A percentile compares a stretch with the other conserved stretches of the same genome.
phyloP scores from a whole-genome alignment of 2,329 filamentous ascomycete genomes.

The Scedosporium apiospermum region DNA sequence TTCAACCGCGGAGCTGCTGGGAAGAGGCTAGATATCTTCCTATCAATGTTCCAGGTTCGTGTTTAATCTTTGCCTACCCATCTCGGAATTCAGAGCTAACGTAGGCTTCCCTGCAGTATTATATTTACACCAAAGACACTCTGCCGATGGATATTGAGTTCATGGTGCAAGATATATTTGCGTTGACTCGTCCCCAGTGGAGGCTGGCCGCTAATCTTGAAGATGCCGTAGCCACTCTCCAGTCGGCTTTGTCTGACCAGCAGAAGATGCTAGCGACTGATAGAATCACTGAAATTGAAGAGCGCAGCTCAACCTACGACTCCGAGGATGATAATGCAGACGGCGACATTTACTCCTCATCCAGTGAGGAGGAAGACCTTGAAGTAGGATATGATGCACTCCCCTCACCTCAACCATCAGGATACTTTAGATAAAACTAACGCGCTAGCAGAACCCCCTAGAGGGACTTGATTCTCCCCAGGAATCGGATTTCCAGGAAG shows the following conservation, averaged over 20 bases:
- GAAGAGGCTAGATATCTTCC: slow-evolving; percentile 96
- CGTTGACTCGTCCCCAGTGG: slow-evolving; percentile 82
- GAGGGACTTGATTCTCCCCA: slow-evolving; percentile 37
- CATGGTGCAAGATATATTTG: slow-evolving; percentile 85
- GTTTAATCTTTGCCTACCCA: slow-evolving; percentile 10
- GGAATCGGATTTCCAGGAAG: slow-evolving; percentile 66
- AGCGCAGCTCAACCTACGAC: slow-evolving; percentile 57
- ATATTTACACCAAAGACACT: slow-evolving; percentile 80
- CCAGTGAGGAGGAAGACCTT: slow-evolving; percentile 40
- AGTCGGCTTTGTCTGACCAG: slow-evolving; percentile 80
- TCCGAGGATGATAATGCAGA: slow-evolving; percentile 66
- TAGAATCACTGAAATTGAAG: slow-evolving; percentile 61
- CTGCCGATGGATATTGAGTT: slow-evolving; percentile 97
- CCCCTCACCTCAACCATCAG: not conserved
- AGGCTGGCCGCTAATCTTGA: slow-evolving; percentile 72
- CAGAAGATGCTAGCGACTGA: slow-evolving; percentile 72
- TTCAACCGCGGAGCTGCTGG: slow-evolving; percentile 89
- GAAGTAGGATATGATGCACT: not conserved
- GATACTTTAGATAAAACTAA: not conserved
- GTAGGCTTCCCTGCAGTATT: slow-evolving; percentile 51
- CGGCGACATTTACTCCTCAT: slow-evolving; percentile 47
- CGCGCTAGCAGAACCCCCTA: not conserved
- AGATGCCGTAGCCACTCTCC: slow-evolving; percentile 75
- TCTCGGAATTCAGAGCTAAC: not conserved
- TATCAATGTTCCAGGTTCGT: slow-evolving; percentile 78